Conservation (phyloP, 2,329 filamentous ascomycete species). For the Sarocladium strictum region DNA sequence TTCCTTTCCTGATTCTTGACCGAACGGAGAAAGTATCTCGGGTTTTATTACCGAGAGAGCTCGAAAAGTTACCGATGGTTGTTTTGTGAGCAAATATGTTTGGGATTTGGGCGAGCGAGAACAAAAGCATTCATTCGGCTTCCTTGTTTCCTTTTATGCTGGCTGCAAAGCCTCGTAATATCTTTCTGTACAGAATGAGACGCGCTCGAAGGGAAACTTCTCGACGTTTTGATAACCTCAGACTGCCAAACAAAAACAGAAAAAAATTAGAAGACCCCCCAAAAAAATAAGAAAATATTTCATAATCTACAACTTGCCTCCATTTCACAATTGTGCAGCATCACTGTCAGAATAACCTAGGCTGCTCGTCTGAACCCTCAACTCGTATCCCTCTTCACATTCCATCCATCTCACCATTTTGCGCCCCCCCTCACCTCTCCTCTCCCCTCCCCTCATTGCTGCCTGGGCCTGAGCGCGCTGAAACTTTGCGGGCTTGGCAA, state of each 20-base stretch:
- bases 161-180: neutral
- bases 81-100: neutral
- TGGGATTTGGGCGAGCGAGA: neutral
- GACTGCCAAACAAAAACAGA: neutral
- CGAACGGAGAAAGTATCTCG: neutral
- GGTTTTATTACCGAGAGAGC: neutral
- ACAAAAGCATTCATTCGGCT: conserved; percentile 3
- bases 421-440: too few species aligned
- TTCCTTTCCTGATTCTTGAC: neutral
- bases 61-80: too few species aligned
- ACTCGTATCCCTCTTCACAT: neutral
- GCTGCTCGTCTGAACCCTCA: neutral
- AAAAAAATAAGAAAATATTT: neutral
- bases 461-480: neutral
- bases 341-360: neutral
- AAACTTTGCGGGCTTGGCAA: neutral
- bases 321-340: neutral
- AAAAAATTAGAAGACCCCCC: neutral
- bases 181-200: neutral
- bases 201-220: neutral
- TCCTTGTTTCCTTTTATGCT: neutral
- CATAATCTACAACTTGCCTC: neutral
- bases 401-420: too few species aligned
- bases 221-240: neutral
- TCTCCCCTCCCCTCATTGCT: neutral